A percentile compares a stretch with the other conserved stretches of the same genome.
phyloP scores from a whole-genome alignment of 306 rosid species.

The Echinosophora koreensis region DNA sequence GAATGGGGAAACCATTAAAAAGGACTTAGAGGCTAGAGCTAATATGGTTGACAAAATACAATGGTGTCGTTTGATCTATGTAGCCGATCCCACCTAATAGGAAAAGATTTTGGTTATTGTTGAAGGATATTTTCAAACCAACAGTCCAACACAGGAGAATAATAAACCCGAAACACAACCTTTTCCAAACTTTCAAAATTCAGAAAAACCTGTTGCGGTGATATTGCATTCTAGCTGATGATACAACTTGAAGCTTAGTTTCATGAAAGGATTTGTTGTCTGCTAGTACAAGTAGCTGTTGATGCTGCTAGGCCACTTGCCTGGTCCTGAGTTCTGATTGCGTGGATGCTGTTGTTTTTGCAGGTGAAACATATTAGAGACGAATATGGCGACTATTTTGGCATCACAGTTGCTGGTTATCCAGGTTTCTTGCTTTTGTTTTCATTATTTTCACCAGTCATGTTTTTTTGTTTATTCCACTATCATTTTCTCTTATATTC shows the following conservation, averaged over 20 bases:
- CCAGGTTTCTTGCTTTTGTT: slow-evolving; percentile 67
- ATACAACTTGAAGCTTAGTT: slow-evolving; percentile 26
- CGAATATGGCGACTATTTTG: slow-evolving; percentile 88
- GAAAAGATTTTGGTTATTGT: neutral
- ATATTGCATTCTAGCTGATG: slow-evolving; percentile 33
- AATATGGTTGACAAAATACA: neutral
- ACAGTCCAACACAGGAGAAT: slow-evolving; percentile 9
- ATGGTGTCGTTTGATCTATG: neutral
- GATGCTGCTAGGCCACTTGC: slow-evolving; percentile 25
- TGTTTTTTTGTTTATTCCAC: slow-evolving; percentile 17
- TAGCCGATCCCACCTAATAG: neutral
- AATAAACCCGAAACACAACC: slow-evolving; percentile 13
- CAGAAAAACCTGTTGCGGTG: slow-evolving; percentile 18
- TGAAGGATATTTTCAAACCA: neutral
- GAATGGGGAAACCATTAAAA: neutral
- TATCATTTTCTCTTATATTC: slow-evolving; percentile 31
- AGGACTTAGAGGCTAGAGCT: neutral
- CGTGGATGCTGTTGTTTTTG: slow-evolving; percentile 27
- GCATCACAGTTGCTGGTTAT: slow-evolving; percentile 96
- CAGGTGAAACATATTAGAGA: slow-evolving; percentile 87
- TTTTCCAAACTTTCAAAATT: slow-evolving; percentile 13
- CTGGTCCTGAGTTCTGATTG: slow-evolving; percentile 36
- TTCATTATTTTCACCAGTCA: slow-evolving; percentile 19
- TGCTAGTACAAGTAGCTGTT: slow-evolving; percentile 9
- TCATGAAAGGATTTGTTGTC: slow-evolving; percentile 19